Evolutionary conservation across 129 eudicot species (phyloP).

Genomic region (Saussurea involucrata): DNA sequence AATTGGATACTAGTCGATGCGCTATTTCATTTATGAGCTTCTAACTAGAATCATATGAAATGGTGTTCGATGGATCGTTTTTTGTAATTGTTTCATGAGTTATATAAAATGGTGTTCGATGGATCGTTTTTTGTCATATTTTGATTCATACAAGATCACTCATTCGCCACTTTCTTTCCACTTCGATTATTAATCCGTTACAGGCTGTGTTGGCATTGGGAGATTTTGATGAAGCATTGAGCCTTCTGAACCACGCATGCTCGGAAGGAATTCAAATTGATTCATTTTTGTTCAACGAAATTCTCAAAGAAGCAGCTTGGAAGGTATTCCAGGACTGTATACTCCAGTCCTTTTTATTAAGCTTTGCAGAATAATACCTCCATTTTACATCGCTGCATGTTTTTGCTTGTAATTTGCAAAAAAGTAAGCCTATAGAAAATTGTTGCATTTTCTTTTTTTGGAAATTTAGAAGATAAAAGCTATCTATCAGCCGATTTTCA

Average conservation of each 20-base stretch:
- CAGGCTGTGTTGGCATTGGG: conserved; percentile 55
- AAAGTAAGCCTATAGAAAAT: neutral
- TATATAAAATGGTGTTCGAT: neutral
- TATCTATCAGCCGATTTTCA: neutral
- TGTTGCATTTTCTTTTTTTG: neutral
- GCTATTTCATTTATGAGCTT: neutral
- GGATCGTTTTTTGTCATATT: neutral
- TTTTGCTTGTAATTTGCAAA: neutral
- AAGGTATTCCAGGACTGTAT: conserved; percentile 33
- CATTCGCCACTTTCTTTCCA: neutral
- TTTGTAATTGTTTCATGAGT: neutral
- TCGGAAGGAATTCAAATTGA: conserved; percentile 63
- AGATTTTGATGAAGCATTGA: conserved; percentile 56
- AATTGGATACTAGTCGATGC: neutral
- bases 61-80: too few species aligned
- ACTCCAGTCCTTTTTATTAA: neutral
- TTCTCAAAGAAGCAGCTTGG: conserved; percentile 41
- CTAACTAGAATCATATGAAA: neutral
- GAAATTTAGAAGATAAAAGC: neutral
- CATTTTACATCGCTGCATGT: neutral
- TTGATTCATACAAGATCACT: neutral
- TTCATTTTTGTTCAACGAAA: conserved; percentile 57
- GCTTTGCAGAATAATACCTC: neutral
- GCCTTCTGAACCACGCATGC: conserved; percentile 49
- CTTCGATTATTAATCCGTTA: neutral